Conservation (phyloP, 768 basidiomycete species). For the Tylopilus felleus region DNA sequence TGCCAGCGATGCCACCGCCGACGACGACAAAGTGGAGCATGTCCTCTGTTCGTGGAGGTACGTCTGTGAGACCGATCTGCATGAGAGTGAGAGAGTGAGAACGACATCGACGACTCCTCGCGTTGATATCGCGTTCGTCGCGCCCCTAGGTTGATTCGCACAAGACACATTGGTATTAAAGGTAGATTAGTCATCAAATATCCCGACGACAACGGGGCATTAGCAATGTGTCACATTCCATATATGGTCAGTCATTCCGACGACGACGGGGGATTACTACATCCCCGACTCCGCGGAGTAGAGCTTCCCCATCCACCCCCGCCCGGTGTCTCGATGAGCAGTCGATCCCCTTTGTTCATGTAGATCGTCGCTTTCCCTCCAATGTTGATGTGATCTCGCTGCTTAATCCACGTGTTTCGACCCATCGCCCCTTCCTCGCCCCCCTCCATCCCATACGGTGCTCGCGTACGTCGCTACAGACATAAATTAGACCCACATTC, state of each 20-base stretch:
- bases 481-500: background rate
- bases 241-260: background rate
- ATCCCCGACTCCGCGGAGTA: background rate
- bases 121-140: background rate
- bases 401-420: constrained; percentile 85
- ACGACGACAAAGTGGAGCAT: constrained; percentile 23
- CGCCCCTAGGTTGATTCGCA: background rate
- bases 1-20: constrained; percentile 43
- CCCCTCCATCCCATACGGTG: constrained; percentile 84
- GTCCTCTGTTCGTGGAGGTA: constrained; percentile 9
- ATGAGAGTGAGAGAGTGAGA: background rate
- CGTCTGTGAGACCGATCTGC: constrained; percentile 5
- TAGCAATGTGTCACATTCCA: background rate
- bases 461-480: constrained; percentile 70
- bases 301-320: constrained; percentile 79
- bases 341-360: constrained; percentile 84
- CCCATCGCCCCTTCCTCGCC: constrained; percentile 70
- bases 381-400: constrained; percentile 73
- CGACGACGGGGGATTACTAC: background rate
- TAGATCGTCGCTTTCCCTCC: constrained; percentile 84
- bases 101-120: background rate
- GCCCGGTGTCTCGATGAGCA: constrained; percentile 86
- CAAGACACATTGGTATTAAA: background rate
- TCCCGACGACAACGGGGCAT: background rate
- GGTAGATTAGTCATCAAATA: background rate